phyloP scores from a whole-genome alignment of 2,329 filamentous ascomycete genomes.

The Colletotrichum tamarilloi region DNA sequence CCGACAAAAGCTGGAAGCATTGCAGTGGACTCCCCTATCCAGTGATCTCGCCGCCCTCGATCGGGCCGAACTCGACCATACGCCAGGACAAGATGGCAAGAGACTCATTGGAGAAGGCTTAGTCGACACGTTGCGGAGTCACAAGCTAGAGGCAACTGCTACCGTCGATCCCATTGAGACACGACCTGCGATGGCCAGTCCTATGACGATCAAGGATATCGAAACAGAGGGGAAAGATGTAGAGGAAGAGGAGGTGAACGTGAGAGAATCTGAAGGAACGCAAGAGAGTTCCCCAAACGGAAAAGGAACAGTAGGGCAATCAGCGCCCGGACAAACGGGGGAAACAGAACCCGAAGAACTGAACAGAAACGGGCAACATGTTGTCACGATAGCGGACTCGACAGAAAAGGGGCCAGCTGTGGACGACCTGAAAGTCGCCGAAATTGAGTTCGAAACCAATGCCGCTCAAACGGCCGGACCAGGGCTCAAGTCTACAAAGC shows the following conservation, averaged over 20 bases:
- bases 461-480: not conserved
- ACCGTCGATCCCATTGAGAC: not conserved
- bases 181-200: constrained; percentile 3
- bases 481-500: not conserved
- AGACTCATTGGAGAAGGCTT: constrained; percentile 5
- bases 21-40: constrained; percentile 33
- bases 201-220: constrained; percentile 17
- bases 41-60: not conserved
- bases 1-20: constrained; percentile 29
- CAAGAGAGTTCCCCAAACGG: not conserved
- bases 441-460: not conserved
- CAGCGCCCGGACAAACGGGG: constrained; percentile 32
- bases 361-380: constrained; percentile 19
- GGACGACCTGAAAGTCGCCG: not conserved
- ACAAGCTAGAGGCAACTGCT: not conserved
- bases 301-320: constrained; percentile 23
- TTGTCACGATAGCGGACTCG: constrained; percentile 1
- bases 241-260: not conserved
- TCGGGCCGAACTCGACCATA: constrained; percentile 15
- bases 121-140: not conserved
- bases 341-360: constrained; percentile 36
- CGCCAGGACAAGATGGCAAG: constrained; percentile 10
- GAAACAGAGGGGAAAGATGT: not conserved
- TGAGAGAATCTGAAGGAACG: not conserved
- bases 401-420: not conserved